These are phyloP conservation scores for Periconia sp. DNA, from an alignment of 2,329 filamentous ascomycete genomes.

Conservation along the genomic window DNA sequence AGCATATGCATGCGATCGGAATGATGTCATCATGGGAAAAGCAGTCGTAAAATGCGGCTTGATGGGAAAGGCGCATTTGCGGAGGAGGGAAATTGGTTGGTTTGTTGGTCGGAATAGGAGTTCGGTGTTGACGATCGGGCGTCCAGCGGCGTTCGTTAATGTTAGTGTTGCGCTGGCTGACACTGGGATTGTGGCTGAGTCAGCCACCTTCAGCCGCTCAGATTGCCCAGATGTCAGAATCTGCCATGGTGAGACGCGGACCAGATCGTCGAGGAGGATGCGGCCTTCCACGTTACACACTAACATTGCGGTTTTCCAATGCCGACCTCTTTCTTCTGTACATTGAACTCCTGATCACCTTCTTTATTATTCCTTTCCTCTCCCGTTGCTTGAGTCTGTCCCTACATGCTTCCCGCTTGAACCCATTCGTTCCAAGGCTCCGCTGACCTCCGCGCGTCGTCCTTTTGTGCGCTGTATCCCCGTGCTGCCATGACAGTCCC, in stretches of 20 bases:
- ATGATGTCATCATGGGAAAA: not conserved
- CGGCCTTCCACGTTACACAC: no score
- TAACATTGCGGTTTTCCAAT: no score
- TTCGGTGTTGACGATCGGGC: not conserved
- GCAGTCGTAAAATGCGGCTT: not conserved
- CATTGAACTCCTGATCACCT: no score
- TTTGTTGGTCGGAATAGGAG: not conserved
- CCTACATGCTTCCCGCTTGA: no score
- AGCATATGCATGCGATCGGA: not conserved
- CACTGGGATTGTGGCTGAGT: not conserved
- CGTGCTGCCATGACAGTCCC: not conserved
- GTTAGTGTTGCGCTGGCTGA: not conserved
- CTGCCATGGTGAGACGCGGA: no score
- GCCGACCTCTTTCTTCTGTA: no score
- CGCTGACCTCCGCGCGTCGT: not conserved
- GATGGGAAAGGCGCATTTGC: not conserved
- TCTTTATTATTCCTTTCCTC: not conserved
- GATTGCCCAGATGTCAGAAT: no score
- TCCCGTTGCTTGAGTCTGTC: no score
- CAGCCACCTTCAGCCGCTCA: not conserved
- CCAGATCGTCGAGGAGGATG: no score
- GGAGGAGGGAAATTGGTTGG: not conserved
- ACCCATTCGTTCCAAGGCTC: not conserved
- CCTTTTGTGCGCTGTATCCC: not conserved
- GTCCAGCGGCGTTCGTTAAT: not conserved